Percentiles rank a stretch among this genome's conserved stretches.
Conservation (phyloP, 352 stramenopile genomes). For the Phytopythium boreale region DNA sequence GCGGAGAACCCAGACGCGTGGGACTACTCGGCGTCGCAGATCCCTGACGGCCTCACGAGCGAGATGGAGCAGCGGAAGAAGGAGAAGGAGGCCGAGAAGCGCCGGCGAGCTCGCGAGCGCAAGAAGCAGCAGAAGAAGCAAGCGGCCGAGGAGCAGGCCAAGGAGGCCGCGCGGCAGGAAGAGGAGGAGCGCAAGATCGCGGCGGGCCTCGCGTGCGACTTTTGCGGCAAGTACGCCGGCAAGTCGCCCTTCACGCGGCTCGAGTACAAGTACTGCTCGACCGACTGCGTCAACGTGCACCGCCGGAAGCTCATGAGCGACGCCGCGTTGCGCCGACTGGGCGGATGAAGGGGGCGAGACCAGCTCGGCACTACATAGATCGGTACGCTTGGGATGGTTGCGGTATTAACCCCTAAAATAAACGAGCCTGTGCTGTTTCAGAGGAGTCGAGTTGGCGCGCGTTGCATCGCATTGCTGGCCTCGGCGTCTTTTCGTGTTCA, state of each 20-base stretch:
- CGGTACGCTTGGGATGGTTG: background rate
- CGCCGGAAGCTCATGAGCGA: conserved; percentile 92
- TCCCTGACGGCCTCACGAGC: conserved; percentile 67
- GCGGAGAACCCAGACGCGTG: conserved; percentile 75
- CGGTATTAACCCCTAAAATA: background rate
- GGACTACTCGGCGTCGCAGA: conserved; percentile 70
- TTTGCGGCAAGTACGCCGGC: conserved; percentile 77
- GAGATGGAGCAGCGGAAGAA: conserved; percentile 87
- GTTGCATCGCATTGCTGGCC: background rate
- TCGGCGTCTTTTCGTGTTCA: background rate
- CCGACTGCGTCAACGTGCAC: conserved; percentile 91
- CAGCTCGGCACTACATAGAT: background rate
- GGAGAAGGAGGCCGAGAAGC: conserved; percentile 87
- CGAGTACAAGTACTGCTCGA: conserved; percentile 93
- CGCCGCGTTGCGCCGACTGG: conserved; percentile 83
- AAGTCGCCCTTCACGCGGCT: conserved; percentile 89
- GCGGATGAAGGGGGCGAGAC: conserved; percentile 19
- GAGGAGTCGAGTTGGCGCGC: background rate
- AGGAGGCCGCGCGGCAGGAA: conserved; percentile 56
- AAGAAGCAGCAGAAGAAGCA: conserved; percentile 91
- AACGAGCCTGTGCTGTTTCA: background rate
- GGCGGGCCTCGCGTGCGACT: conserved; percentile 71
- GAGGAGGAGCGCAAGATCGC: conserved; percentile 73
- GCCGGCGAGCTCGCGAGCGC: conserved; percentile 78
- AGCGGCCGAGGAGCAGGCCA: conserved; percentile 57